Percentiles rank a stretch among this genome's conserved stretches.
phyloP scores from a whole-genome alignment of 139 green algal genomes.

The Helicosporidium sp. region DNA sequence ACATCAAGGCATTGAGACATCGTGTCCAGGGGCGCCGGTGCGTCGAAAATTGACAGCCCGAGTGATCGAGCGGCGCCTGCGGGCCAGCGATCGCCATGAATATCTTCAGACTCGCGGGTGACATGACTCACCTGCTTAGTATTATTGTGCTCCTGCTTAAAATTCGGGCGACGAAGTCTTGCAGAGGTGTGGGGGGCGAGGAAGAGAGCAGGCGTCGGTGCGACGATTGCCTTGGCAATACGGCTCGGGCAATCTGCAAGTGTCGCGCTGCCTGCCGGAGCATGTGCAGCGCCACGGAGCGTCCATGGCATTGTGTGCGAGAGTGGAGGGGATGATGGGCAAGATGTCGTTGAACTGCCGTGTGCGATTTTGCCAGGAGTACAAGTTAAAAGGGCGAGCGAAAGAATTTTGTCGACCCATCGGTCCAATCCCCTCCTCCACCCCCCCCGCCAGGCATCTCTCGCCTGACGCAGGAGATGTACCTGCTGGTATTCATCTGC shows the following conservation, averaged over 20 bases:
- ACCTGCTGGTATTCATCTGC: conserved; percentile 80
- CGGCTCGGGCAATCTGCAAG: no score
- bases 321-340: no score
- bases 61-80: background rate
- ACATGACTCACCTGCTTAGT: conserved; percentile 79
- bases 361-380: no score
- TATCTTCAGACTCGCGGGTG: conserved; percentile 73
- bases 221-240: no score
- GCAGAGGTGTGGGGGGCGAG: conserved; percentile 71
- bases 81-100: conserved; percentile 49
- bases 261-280: no score
- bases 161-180: conserved; percentile 78
- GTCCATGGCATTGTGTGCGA: no score
- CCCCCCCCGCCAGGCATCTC: conserved; percentile 62
- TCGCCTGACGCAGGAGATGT: conserved; percentile 93
- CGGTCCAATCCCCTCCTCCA: background rate
- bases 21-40: no score
- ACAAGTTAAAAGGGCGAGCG: no score
- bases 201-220: no score
- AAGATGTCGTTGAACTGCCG: no score
- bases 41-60: background rate
- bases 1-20: no score
- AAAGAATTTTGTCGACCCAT: background rate
- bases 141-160: conserved; percentile 90
- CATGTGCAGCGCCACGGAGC: no score